These are phyloP conservation scores for Hanseniaspora pseudoguilliermondii DNA, from an alignment of 805 yeast genomes.

Conservation along the genomic window DNA sequence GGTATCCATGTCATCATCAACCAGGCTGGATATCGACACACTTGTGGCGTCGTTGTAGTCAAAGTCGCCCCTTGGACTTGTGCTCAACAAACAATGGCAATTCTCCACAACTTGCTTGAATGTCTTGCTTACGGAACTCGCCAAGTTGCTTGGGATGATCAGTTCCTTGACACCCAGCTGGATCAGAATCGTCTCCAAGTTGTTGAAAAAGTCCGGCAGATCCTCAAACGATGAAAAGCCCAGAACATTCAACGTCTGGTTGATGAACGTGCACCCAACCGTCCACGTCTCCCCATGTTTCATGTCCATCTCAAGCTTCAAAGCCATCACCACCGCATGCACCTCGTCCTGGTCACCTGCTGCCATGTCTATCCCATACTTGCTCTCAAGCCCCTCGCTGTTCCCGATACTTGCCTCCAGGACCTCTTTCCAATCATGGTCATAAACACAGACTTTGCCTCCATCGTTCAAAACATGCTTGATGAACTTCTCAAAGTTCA, in stretches of 20 bases:
- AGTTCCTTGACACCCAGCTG: constrained; percentile 87
- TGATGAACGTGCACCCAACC: constrained; percentile 71
- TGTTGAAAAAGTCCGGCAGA: constrained; percentile 55
- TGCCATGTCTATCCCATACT: background rate
- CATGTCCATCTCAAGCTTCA: constrained; percentile 24
- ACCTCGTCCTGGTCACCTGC: constrained; percentile 33
- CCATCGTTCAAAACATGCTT: constrained; percentile 58
- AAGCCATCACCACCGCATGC: constrained; percentile 22
- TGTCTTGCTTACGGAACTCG: constrained; percentile 40
- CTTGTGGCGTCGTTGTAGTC: constrained; percentile 51
- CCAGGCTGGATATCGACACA: constrained; percentile 63
- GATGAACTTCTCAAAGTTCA: constrained; percentile 55
- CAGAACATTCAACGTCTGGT: constrained; percentile 54
- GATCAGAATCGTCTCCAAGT: constrained; percentile 70
- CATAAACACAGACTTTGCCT: constrained; percentile 68
- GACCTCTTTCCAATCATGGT: constrained; percentile 43
- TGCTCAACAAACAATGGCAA: constrained; percentile 62
- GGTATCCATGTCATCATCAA: constrained; percentile 28
- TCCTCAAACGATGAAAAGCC: constrained; percentile 77
- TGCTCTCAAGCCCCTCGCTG: background rate
- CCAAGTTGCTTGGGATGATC: constrained; percentile 36
- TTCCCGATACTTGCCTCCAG: background rate
- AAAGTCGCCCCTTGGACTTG: constrained; percentile 45
- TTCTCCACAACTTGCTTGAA: constrained; percentile 61
- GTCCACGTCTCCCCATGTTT: constrained; percentile 28